Conservation (phyloP, 805 yeast genomes). For the Saccharomycopsis javanensis region DNA sequence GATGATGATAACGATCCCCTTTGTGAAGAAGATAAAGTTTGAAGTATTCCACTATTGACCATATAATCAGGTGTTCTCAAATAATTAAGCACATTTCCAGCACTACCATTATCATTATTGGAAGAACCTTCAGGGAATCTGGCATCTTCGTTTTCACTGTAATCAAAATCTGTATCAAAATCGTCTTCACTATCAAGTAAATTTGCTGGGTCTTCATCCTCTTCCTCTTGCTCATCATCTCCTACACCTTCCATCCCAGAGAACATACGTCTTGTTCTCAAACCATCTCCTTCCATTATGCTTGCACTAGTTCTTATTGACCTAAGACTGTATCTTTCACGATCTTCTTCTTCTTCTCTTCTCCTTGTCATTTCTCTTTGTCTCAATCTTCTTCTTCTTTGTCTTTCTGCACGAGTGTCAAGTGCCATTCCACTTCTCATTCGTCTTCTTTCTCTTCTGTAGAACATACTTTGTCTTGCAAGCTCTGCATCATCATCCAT, state of each 20-base stretch:
- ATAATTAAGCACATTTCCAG: background rate
- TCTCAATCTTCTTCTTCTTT: slow-evolving; percentile 1
- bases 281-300: background rate
- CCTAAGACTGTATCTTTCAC: background rate
- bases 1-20: background rate
- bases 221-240: slow-evolving; percentile 2
- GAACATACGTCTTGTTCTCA: background rate
- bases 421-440: background rate
- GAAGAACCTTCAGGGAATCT: background rate
- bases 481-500: slow-evolving; percentile 8
- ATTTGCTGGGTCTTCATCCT: background rate
- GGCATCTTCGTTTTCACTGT: background rate
- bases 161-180: slow-evolving; percentile 3
- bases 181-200: background rate
- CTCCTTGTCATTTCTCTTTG: background rate
- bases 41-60: background rate
- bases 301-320: background rate
- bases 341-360: slow-evolving; percentile 1
- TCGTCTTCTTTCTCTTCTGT: background rate
- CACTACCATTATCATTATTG: background rate
- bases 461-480: background rate
- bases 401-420: background rate
- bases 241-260: background rate
- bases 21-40: background rate
- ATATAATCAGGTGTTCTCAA: background rate